Percentiles rank a stretch among this genome's conserved stretches.
Conservation (phyloP, 345 rosid genomes). For the Eucalyptus regnans region DNA sequence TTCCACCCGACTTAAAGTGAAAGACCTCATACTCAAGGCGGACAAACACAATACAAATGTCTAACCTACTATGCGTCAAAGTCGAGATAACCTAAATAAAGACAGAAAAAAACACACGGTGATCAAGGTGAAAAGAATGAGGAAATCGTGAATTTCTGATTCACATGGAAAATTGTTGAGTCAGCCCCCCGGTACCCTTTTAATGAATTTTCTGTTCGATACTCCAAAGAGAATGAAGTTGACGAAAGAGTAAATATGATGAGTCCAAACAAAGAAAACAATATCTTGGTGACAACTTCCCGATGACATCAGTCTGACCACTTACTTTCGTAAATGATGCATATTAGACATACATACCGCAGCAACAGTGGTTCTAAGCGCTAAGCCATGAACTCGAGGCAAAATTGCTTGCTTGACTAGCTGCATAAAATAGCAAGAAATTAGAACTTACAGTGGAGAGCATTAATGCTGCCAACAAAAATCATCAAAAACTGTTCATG, state of each 20-base stretch:
- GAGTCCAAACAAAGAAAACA: not conserved
- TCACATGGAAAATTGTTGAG: not conserved
- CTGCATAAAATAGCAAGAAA: slow-evolving; percentile 22
- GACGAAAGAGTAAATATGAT: not conserved
- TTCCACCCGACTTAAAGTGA: not conserved
- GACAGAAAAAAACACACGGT: not conserved
- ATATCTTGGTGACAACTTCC: not conserved
- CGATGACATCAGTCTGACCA: not conserved
- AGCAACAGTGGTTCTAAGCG: slow-evolving; percentile 95
- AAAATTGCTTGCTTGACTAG: slow-evolving; percentile 83
- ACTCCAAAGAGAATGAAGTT: not conserved
- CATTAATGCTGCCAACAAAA: not conserved
- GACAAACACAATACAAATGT: not conserved
- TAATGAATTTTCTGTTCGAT: not conserved
- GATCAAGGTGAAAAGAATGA: not conserved
- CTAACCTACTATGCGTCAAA: not conserved
- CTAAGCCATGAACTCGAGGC: slow-evolving; percentile 94
- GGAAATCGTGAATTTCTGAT: not conserved
- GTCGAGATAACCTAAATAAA: not conserved
- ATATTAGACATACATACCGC: slow-evolving; percentile 42
- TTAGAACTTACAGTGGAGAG: not conserved
- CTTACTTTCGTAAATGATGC: not conserved
- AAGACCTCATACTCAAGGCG: not conserved
- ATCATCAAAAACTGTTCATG: not conserved
- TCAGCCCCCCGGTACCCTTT: not conserved